Evolutionary conservation across 2,329 filamentous ascomycete genomes (phyloP).

Genomic region (Juglanconis oblonga): DNA sequence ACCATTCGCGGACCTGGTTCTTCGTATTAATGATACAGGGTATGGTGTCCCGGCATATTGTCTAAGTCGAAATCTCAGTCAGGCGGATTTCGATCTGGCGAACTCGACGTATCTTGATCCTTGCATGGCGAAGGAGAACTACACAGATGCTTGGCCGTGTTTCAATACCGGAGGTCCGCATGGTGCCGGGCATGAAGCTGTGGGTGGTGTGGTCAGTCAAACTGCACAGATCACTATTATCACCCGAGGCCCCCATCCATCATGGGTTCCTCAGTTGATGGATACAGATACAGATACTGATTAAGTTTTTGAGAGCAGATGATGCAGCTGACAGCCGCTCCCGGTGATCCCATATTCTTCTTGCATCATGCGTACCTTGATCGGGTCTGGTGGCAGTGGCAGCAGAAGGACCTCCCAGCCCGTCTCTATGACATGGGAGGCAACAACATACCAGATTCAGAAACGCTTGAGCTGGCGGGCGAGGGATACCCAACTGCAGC

Average conservation of each 20-base stretch:
- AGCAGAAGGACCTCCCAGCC: not conserved
- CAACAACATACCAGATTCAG: not conserved
- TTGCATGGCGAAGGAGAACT: conserved; percentile 3
- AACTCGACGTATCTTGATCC: conserved; percentile 6
- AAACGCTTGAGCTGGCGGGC: not conserved
- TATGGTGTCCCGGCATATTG: not conserved
- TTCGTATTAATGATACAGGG: conserved; percentile 1
- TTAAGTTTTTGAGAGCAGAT: not conserved
- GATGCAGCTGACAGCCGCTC: not conserved
- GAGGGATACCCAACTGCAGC: not conserved
- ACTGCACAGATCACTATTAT: not conserved
- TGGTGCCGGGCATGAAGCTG: not conserved
- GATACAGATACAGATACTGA: not conserved
- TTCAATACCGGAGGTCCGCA: not conserved
- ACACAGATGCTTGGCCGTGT: not conserved
- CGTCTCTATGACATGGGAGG: conserved; percentile 1
- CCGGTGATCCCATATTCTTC: conserved; percentile 10
- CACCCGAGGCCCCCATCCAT: too few species aligned
- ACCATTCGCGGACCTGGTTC: not conserved
- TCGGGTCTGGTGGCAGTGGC: conserved; percentile 11
- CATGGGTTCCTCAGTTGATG: too few species aligned
- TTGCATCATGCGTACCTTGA: conserved; percentile 10
- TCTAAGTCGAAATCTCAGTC: not conserved
- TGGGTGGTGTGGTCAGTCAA: not conserved
- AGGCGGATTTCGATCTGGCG: not conserved